Base-by-base conservation (phyloP, 768 basidiomycete species). In the Kwoniella mangroviensis region DNA sequence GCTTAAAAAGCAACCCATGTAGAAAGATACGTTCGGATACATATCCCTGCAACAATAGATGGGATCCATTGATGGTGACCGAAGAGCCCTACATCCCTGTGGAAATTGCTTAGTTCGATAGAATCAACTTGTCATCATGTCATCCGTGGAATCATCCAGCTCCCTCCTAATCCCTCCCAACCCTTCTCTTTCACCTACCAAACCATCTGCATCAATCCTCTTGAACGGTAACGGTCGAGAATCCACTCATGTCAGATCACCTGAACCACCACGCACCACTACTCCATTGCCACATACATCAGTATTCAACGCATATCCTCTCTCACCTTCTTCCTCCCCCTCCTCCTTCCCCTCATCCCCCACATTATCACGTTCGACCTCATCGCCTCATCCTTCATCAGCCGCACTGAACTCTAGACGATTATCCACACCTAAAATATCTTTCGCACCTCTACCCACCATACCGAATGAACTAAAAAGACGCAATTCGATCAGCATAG, bases 241-340 rank as follows among this genome's bases (percentile, higher is more conserved):
- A 41, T 9, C 62, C 11, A 41, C 34, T 65, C 89, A 78, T 3
- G 74, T 81, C 15, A 75, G 57, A 12, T 68, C 76, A 13, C 75
- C 72, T 11, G 45, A 88, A n/a, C 88, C 72, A 6, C 64, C 68
- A 5, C 65, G 86, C 87, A 40, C 72, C 64, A 59, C n/a, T 57
- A 68, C 43, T 63, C 70, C 21, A 26, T 45, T 56, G 40, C 65
- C 55, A 6, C 13, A 42, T 34, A 55, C 63, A 41, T 65, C 28
- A 41, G 68, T 73, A 42, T 83, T 84, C 24, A 68, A 81, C 24
- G 80, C 63, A 34, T 77, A 75, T 72, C 71, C 79, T 13, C 54
- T 58, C 49, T 79, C 76, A 42, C 60, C 77, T 13, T 78, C 73
- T 2, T 63, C 70, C 41, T 80, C 77, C 3, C 75, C 73, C 5